Evolutionary conservation across 345 rosid genomes (phyloP).

Genomic region (Gossypium herbaceum): DNA sequence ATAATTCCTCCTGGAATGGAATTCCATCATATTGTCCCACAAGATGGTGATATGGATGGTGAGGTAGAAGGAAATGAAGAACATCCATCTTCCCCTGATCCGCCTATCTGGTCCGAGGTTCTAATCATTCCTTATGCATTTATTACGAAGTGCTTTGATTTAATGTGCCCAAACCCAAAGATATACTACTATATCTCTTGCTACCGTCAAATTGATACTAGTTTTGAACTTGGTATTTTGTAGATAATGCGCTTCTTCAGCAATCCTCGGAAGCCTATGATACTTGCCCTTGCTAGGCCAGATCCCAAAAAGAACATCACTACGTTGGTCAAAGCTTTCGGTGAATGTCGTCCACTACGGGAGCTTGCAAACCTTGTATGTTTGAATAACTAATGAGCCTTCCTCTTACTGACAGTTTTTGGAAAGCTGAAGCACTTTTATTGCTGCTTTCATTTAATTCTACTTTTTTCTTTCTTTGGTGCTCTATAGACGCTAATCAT

Average conservation of each 20-base stretch:
- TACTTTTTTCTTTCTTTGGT: slow-evolving; percentile 15
- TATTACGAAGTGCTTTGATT: not conserved
- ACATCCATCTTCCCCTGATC: slow-evolving; percentile 79
- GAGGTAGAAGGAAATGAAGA: slow-evolving; percentile 88
- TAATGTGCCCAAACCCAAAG: slow-evolving; percentile 3
- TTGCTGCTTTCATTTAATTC: slow-evolving; percentile 15
- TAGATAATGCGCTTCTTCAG: slow-evolving; percentile 98
- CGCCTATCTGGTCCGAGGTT: slow-evolving; percentile 94
- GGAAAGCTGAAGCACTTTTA: slow-evolving; percentile 13
- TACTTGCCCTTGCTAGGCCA: slow-evolving; percentile 98
- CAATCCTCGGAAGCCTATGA: slow-evolving; percentile 94
- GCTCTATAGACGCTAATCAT: slow-evolving; percentile 79
- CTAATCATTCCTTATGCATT: slow-evolving; percentile 13
- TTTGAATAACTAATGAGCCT: slow-evolving; percentile 17
- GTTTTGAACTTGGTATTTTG: slow-evolving; percentile 28
- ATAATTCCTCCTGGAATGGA: slow-evolving; percentile 99
- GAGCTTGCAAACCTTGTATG: slow-evolving; percentile 97
- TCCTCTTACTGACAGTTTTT: not conserved
- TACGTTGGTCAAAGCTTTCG: slow-evolving; percentile 95
- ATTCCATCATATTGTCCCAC: slow-evolving; percentile 91
- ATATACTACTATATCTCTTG: not conserved
- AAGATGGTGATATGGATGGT: slow-evolving; percentile 83
- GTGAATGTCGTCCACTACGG: slow-evolving; percentile 95
- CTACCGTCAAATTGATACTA: slow-evolving; percentile 9
- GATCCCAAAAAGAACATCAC: slow-evolving; percentile 99